Base-by-base conservation (phyloP, 495 filamentous ascomycete species). In the Apiosordaria backusii region DNA sequence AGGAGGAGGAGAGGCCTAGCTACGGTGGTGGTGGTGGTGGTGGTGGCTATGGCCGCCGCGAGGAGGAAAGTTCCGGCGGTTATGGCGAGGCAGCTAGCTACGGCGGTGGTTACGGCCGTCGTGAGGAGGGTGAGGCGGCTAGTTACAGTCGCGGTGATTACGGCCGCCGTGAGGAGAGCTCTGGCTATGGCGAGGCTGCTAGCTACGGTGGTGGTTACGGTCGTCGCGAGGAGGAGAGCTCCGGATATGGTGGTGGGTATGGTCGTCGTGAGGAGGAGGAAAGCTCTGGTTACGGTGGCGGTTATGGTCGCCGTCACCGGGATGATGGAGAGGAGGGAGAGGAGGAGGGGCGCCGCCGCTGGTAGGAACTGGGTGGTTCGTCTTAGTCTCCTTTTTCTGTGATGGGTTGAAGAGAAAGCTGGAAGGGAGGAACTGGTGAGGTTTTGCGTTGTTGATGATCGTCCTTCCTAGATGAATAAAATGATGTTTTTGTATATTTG, bases 161-260 rank as follows among this genome's bases (percentile, higher is more conserved):
- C 18, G 52, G 63, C 18, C 62, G 62, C 22, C 24, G 62, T 7
- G 19, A 67, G 59, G n/a, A n/a, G n/a, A n/a, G n/a, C n/a, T n/a
- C n/a, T 26, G 63, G 59, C 22, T 62, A 59, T 16, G 65, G 65
- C 16, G 53, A 60, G 13, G 26, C 40, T 50, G 50, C 52, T n/a
- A 19, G 13, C 27, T 61, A 61, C 16, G 27, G 61, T 4, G 35
- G 35, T 45, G n/a, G 58, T 65, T 66, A 68, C 10, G 53, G 67
- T 6, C 70, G 65, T 45, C 64, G 71, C 40, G 69, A 68, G 29
- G 74, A 78, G 23, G 59, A 68, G 63, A 58, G 40, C 40, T 50
- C 40, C 40, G 59, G 63, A 26, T 61, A 54, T 6, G 64, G 60
- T 23, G 57, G 58, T 40, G 50, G 64, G 21, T 67, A 68, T 61